Base-by-base conservation (phyloP, 2,329 filamentous ascomycete genomes). In the Diaporthe sp. region DNA sequence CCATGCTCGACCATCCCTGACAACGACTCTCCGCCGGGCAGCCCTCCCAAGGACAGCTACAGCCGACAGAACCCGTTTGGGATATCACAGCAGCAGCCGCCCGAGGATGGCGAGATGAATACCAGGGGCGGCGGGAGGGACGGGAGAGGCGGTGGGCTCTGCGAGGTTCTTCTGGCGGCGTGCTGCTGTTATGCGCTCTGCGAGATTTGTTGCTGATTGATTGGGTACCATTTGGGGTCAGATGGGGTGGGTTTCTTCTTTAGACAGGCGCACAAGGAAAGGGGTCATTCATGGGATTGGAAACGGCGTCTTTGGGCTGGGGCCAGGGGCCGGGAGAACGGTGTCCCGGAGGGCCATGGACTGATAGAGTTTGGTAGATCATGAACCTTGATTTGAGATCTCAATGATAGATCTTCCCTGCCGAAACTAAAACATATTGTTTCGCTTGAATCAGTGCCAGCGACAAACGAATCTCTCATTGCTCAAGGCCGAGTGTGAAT, bases 1-100 rank as follows among this genome's bases (percentile, higher is more conserved):
- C 73, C 73, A n/a, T 60, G 44, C 17, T 49, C 75, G 8, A 28
- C 51, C 57, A 58, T 44, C 28, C 53, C 73, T 7, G 73, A 73
- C 8, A 34, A 20, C 3, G 70, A 49, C 47, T 55, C 71, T 4
- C 58, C 71, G 17, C 58, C 51, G 25, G 25, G 20, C 20, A 73
- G 58, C 25, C 71, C 34, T 25, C 58, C 71, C 9, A 57, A 53
- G 8, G 49, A 65, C 20, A 42, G 61, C 37, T 65, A 47, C 71
- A 37, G 28, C 25, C 58, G 71, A 8, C 71, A 65, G 47, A 55
- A 65, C 44, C 58, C 71, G 1, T 65, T 47, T 22, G 58, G 31
- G 12, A n/a, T 57, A 12, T 57, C 58, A 20, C 58, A 65, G 22
- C 57, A 63, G 10, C 51, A 28, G 17, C 57, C 58, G 25, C 37